Evolutionary conservation across 1,284 basidiomycete genomes (phyloP), one percentile per base, ranked within the genome.

Genomic region (Coniferiporia sulphurascens): DNA sequence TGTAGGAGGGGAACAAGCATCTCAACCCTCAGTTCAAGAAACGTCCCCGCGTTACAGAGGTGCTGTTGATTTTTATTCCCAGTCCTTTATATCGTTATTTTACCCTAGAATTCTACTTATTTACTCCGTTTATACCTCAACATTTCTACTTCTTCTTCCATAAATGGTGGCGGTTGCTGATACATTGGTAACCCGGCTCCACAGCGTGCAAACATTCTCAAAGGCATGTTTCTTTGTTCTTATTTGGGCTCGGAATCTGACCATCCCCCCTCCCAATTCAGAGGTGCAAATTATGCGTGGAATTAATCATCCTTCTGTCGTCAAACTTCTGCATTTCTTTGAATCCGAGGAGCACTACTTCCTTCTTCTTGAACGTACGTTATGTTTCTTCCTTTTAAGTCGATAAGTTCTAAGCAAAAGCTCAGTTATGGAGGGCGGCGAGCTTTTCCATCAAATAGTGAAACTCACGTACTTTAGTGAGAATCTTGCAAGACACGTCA

Each of bases 221-320:
- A 99, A 83, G 89, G 89, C 84, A 58, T 57, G 52, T 21, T 57
- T 55, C 36, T 36, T 32, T 27, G 22, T 36, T 50, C 27, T 32
- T 17, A 19, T n/a, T 13, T 46, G 21, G 44, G 12, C 22, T 15
- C 48, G 12, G 58, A 53, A 27, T 58, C 62, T 52, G 50, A 15
- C 50, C 12, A 43, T 49, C 5, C 27, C 27, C 59, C 41, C 50
- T 45, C 21, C 19, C 52, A 35, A 62, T 63, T 13, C 68, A 91
- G 97, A 99, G 84, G 97, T 99, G 4, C 95, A 98, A 74, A 99
- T 99, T 68, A 99, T 99, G 97, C 91, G 96, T 36, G 93, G 93
- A 21, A 89, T 87, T 62, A 89, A 89, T 65, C 95, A 99, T 70
- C 86, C 91, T 6, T 84, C 87, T 35, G 90, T 99, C 66, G 89